phyloP scores from a whole-genome alignment of 2,329 filamentous ascomycete species.

The Apiospora marii region DNA sequence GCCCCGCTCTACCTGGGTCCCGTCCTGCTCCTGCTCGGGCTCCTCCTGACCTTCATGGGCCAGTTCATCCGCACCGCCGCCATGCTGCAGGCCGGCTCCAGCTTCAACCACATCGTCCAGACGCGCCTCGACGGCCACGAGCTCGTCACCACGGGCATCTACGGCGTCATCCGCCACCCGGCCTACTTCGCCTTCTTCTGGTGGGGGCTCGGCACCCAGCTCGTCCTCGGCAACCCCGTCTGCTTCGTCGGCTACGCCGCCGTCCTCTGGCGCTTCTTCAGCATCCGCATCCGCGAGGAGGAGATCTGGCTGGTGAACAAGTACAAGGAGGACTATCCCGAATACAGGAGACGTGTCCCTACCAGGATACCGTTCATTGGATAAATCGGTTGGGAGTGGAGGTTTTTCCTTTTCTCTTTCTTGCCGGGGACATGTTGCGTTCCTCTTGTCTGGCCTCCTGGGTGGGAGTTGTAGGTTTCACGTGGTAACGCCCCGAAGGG shows the following conservation, averaged over 20 bases:
- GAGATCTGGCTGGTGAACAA: slow-evolving; percentile 81
- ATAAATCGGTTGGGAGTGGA: slow-evolving; percentile 23
- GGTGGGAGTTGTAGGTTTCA: not conserved
- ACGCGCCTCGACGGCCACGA: slow-evolving; percentile 73
- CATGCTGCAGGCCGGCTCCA: slow-evolving; percentile 88
- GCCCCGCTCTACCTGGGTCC: slow-evolving; percentile 53
- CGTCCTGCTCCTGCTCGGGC: slow-evolving; percentile 61
- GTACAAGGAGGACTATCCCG: slow-evolving; percentile 82
- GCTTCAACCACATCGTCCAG: slow-evolving; percentile 91
- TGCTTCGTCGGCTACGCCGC: slow-evolving; percentile 77
- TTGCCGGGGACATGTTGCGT: not conserved
- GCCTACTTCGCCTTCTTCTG: slow-evolving; percentile 99
- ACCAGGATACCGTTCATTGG: slow-evolving; percentile 83
- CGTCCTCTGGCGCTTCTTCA: slow-evolving; percentile 89
- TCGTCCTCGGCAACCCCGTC: slow-evolving; percentile 84
- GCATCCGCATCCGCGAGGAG: slow-evolving; percentile 75
- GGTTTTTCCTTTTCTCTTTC: not conserved
- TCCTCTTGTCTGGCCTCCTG: not conserved
- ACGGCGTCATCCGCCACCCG: slow-evolving; percentile 80
- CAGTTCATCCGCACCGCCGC: slow-evolving; percentile 81
- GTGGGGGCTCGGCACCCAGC: slow-evolving; percentile 95
- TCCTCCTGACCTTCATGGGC: slow-evolving; percentile 71
- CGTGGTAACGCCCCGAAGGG: not conserved
- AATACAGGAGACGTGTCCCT: slow-evolving; percentile 74
- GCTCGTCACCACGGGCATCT: slow-evolving; percentile 86